Base-by-base conservation (phyloP, 805 yeast species). In the Ascoidea asiatica region DNA sequence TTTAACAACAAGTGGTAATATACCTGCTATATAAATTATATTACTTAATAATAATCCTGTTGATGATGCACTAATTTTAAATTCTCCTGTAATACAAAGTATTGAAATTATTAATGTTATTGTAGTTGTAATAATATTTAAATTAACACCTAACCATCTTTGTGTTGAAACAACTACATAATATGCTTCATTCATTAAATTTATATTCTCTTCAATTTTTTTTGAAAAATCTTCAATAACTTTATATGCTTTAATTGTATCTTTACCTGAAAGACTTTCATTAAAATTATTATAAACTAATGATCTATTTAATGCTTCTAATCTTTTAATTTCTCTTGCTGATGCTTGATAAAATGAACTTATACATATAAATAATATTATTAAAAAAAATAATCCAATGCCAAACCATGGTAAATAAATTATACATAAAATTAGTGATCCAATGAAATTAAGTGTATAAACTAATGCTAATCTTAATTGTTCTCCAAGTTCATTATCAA, bases 351-450 rank as follows among this genome's bases (percentile, higher is more conserved):
- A 73, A 52, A 60, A 67, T 48, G 64, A 64, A 7, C 70, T 63
- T 36, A 70, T 56, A 4, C 62, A 43, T 11, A 73, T 52, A 51
- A 75, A 75, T 17, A 73, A 51, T 18, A 67, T 46, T 2, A 64
- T 54, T 44, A 82, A 59, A 41, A 79, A 69, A 4, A 85, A 81
- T 29, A 82, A 61, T 2, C 83, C 82, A 51, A 81, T 71, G 1
- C 88, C 87, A 58, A 80, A 75, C 79, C 82, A 85, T 2, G 92
- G 92, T 42, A 84, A 64, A 55, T 81, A 84, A 47, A 80, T 73
- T 44, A 84, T 75, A 56, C 85, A 76, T 59, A 81, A 69, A 48
- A 83, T 70, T 45, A 81, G 56, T 33, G 81, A 77, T 48, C 92
- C 94, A 37, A 73, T 50, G 44, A 83, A 73, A 53, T 69, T 72